Evolutionary conservation across 1,139 yeast species (phyloP), one percentile per base, ranked within the genome.

Genomic region (Yueomyces sp.): DNA sequence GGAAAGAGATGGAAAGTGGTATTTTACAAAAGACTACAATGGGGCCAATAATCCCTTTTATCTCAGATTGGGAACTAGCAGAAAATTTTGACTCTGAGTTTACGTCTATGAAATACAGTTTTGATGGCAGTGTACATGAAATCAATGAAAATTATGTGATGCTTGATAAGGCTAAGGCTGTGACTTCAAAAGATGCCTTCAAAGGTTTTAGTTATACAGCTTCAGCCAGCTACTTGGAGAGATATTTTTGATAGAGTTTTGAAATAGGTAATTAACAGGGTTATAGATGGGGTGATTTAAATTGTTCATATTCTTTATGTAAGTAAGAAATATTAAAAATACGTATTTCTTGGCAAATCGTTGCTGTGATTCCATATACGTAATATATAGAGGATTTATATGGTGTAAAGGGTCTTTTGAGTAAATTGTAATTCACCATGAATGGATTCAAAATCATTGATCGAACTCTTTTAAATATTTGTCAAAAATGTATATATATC

Each of bases 81-180:
- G 97, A 91, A 60, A 91, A 91, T 59, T 91, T 91, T 59, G 94
- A 91, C 54, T 64, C 72, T 26, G 95, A 86, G 52, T 91, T 89
- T 63, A 89, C 97, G 0, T 78, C 75, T n/a, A 77, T 87, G 84
- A 59, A 64, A 27, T 54, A 59, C 38, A 61, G 59, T 37, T 55
- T 54, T 36, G 35, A 33, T 11, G n/a, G n/a, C 5, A n/a, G n/a
- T 48, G 50, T 40, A 26, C 41, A 36, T 35, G 27, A 41, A 3
- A 45, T 48, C 36, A 39, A 50, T 46, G n/a, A 33, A 33, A 33
- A 33, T 33, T 9, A 9, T 11, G n/a, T 9, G 8, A 33, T 33
- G 5, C 6, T 9, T n/a, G 35, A n/a, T 9, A 11, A 5, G n/a
- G n/a, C 8, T 33, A 33, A 33, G 8, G n/a, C 8, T 33, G n/a